Conservation (phyloP, 345 rosid genomes). For the Heritiera littoralis region DNA sequence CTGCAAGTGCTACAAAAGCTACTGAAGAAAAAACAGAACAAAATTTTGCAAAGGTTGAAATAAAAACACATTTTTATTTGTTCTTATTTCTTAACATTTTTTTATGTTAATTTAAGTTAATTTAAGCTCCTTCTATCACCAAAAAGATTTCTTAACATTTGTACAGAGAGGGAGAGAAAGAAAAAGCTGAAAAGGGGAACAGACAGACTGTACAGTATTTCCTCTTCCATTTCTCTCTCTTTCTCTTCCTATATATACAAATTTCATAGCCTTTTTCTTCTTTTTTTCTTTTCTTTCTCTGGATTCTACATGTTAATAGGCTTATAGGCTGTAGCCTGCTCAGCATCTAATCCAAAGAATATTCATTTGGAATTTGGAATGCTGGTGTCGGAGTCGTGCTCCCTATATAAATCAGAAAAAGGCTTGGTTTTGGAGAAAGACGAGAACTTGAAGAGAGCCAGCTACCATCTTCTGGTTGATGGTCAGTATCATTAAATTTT, state of each 20-base stretch:
- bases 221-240: background rate
- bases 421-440: background rate
- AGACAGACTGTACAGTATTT: background rate
- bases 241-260: background rate
- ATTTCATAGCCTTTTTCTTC: background rate
- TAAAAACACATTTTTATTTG: too few relatives aligned
- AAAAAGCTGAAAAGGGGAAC: background rate
- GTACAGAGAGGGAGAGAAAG: background rate
- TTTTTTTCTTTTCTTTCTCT: background rate
- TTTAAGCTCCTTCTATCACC: too few relatives aligned
- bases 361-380: constrained; percentile 10
- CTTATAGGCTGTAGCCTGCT: constrained; percentile 8
- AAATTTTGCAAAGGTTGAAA: background rate
- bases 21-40: too few relatives aligned
- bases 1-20: background rate
- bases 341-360: constrained; percentile 11
- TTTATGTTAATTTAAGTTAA: too few relatives aligned
- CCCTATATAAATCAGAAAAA: background rate
- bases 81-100: too few relatives aligned
- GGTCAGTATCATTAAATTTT: constrained; percentile 31
- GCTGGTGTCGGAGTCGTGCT: background rate
- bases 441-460: constrained; percentile 10
- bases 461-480: constrained; percentile 24
- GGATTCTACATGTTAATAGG: background rate
- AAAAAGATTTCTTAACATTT: too few relatives aligned